These are phyloP conservation scores for Fusarium hainanense DNA, from an alignment of 2,329 filamentous ascomycete species.

Conservation along the genomic window DNA sequence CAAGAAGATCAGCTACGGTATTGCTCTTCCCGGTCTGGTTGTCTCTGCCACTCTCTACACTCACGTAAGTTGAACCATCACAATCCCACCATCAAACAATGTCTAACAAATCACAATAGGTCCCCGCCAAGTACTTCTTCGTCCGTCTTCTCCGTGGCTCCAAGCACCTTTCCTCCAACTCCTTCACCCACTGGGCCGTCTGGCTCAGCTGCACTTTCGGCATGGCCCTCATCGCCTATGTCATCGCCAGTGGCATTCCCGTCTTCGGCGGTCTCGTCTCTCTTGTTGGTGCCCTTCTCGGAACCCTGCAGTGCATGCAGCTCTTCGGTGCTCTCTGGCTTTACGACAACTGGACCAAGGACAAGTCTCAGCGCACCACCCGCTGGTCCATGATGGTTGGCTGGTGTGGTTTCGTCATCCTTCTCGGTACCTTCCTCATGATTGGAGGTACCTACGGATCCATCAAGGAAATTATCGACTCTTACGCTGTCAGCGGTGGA, in stretches of 20 bases:
- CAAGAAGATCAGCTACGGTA: conserved; percentile 59
- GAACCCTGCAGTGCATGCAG: conserved; percentile 48
- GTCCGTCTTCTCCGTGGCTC: conserved; percentile 45
- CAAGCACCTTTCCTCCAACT: conserved; percentile 49
- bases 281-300: conserved; percentile 47
- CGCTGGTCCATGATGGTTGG: conserved; percentile 32
- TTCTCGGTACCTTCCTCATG: conserved; percentile 53
- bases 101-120: not conserved
- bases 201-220: conserved; percentile 48
- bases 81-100: rapidly evolving
- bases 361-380: conserved; percentile 21
- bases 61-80: conserved; percentile 34
- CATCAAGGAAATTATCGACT: conserved; percentile 50
- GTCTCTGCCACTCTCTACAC: conserved; percentile 45
- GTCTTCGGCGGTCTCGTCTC: conserved; percentile 48
- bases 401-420: conserved; percentile 24
- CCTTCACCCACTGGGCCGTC: conserved; percentile 46
- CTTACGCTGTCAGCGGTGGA: conserved; percentile 51
- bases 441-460: conserved; percentile 59
- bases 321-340: conserved; percentile 48
- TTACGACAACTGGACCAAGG: conserved; percentile 44
- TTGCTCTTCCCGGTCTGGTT: conserved; percentile 47
- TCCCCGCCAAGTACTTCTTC: conserved; percentile 34
- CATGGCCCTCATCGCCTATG: conserved; percentile 45
- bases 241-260: conserved; percentile 40